Percentiles rank a stretch among this genome's conserved stretches.
Conservation (phyloP, 2,329 filamentous ascomycete genomes). For the Gnomoniopsis sp. region DNA sequence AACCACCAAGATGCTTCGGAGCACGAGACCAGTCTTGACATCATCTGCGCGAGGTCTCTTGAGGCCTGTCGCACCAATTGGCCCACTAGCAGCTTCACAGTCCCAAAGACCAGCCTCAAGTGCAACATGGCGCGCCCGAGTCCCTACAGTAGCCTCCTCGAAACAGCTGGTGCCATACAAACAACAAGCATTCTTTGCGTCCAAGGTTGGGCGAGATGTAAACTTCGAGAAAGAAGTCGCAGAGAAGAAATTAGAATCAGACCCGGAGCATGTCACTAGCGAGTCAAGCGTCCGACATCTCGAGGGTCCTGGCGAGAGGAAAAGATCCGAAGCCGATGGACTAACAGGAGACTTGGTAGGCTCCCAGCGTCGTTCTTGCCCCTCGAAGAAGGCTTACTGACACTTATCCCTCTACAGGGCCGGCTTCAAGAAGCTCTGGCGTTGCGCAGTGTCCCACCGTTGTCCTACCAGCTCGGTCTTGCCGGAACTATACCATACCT, state of each 20-base stretch:
- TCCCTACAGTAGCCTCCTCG: not conserved
- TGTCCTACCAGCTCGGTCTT: constrained; percentile 65
- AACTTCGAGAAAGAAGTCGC: constrained; percentile 54
- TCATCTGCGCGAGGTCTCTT: constrained; percentile 6
- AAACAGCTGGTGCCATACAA: constrained; percentile 16
- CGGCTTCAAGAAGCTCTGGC: constrained; percentile 68
- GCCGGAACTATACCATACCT: constrained; percentile 84
- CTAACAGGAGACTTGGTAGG: constrained; percentile 55
- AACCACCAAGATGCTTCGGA: constrained; percentile 16
- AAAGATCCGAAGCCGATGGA: constrained; percentile 29
- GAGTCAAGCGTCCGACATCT: constrained; percentile 53
- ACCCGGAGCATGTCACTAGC: constrained; percentile 58
- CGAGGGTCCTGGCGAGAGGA: constrained; percentile 28
- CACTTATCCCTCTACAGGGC: constrained; percentile 39
- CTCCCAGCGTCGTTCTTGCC: not conserved
- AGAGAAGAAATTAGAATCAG: constrained; percentile 52
- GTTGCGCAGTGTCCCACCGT: constrained; percentile 60
- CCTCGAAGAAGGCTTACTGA: not conserved
- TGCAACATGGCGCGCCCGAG: not conserved
- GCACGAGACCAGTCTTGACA: constrained; percentile 13
- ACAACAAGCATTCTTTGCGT: constrained; percentile 25
- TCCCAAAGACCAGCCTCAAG: not conserved
- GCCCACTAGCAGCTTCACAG: constrained; percentile 2
- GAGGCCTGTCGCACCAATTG: constrained; percentile 16
- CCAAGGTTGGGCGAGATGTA: constrained; percentile 42